Conservation (phyloP, 495 filamentous ascomycete genomes). For the Neurospora sp. region DNA sequence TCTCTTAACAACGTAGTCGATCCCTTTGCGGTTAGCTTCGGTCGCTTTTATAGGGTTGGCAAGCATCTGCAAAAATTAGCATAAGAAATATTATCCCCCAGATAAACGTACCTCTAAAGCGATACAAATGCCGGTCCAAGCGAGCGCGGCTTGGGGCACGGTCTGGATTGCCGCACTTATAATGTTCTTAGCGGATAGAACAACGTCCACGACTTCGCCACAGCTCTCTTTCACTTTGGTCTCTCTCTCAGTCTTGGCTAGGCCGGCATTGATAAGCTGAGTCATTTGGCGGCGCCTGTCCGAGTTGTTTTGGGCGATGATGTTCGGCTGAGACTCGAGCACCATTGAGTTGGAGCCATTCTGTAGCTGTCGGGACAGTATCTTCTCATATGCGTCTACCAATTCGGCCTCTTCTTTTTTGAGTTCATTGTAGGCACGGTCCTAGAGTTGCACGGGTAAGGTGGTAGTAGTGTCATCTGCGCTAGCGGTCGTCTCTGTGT, state of each 20-base stretch:
- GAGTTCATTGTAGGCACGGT: conserved; percentile 10
- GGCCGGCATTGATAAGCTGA: conserved; percentile 4
- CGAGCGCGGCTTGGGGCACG: not conserved
- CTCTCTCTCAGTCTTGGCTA: conserved; percentile 6
- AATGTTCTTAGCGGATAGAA: not conserved
- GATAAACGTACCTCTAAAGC: no score
- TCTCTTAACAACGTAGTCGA: no score
- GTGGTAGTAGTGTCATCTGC: not conserved
- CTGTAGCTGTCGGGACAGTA: no score
- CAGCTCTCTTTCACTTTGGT: conserved; percentile 2
- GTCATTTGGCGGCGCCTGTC: conserved; percentile 5
- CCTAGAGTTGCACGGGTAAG: conserved; percentile 6
- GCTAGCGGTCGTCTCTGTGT: no score
- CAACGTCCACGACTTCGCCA: not conserved
- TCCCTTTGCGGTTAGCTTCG: no score
- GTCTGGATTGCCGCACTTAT: not conserved
- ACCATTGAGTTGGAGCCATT: no score
- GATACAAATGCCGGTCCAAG: not conserved
- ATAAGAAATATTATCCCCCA: no score
- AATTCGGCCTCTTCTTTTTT: conserved; percentile 8
- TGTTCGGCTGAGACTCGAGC: no score
- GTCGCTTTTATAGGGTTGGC: no score
- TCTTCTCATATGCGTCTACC: no score
- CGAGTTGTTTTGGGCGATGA: no score
- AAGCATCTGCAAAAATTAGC: no score